Evolutionary conservation across 1,139 yeast genomes (phyloP), one percentile per base, ranked within the genome.

Genomic region (Debaryomyces nepalensis): DNA sequence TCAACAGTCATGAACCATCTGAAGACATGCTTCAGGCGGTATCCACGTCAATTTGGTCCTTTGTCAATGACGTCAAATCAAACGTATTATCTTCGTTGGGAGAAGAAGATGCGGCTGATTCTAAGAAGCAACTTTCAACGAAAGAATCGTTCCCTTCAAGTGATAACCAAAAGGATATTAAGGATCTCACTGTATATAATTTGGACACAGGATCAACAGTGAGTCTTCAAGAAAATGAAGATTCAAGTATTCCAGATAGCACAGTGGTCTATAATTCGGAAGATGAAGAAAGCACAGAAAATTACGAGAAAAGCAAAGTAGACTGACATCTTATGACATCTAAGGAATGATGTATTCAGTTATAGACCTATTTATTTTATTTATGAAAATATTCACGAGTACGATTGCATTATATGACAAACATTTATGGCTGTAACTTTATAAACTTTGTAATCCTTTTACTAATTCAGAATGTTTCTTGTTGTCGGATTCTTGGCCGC

Each of bases 401-500:
- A n/a, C n/a, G n/a, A n/a, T n/a, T n/a, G n/a, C n/a, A n/a, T n/a
- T n/a, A n/a, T n/a, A n/a, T n/a, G n/a, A n/a, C n/a, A n/a, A n/a
- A n/a, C n/a, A n/a, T n/a, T n/a, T n/a, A n/a, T n/a, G n/a, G n/a
- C n/a, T 39, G 21, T n/a, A 16, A 16, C 7, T 16, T 42, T 55
- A 63, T 40, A 61, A 54, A 5, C 61, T 57, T 45, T 68, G 73
- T 52, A 73, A 65, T 4, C 81, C 83, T 52, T 72, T 74, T 40
- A 80, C 70, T 43, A 81, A 58, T 45, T 77, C 79, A 12, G 70
- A 57, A 29, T 81, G 87, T 54, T 61, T 75, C 39, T 53, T 51
- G 44, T 61, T 66, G 35, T 75, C 81, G 16, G 59, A 65, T 32
- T 64, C 66, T 49, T 70, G 70, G 4, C 60, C 65, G 5, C 64